A percentile compares a stretch with the other conserved stretches of the same genome.
Evolutionary conservation across 2,329 filamentous ascomycete genomes (phyloP).

Genomic region (Stagonosporopsis cucurbitacearum): DNA sequence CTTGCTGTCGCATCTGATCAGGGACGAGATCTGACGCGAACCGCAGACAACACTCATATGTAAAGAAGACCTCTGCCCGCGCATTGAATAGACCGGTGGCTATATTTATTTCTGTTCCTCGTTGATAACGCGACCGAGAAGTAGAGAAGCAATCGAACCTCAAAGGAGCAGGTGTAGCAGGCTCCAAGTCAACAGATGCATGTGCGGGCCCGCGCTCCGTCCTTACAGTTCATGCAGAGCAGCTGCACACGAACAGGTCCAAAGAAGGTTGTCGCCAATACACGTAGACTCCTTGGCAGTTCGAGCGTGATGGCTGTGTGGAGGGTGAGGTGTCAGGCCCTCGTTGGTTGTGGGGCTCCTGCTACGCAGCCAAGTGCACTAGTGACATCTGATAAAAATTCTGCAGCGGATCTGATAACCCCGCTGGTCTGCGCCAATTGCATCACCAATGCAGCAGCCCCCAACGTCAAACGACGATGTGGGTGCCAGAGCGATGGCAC

Average conservation of each 20-base stretch:
- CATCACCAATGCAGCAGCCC: background rate
- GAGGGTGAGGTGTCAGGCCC: slow-evolving; percentile 3
- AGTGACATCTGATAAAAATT: slow-evolving; percentile 30
- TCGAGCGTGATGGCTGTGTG: background rate
- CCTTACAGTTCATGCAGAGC: background rate
- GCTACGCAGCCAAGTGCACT: slow-evolving; percentile 20
- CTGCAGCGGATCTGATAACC: slow-evolving; percentile 29
- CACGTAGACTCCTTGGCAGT: background rate
- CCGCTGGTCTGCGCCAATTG: slow-evolving; percentile 1
- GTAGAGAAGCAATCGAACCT: background rate
- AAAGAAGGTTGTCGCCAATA: slow-evolving; percentile 7
- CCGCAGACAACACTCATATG: background rate
- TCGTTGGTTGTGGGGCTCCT: background rate
- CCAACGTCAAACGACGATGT: slow-evolving; percentile 13
- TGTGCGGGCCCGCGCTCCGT: slow-evolving; percentile 4
- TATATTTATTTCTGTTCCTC: background rate
- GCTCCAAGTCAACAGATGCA: slow-evolving; percentile 5
- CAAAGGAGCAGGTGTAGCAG: background rate
- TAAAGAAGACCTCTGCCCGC: background rate
- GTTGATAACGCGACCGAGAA: background rate
- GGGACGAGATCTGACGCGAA: background rate
- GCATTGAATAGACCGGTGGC: background rate
- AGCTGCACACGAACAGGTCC: slow-evolving; percentile 3
- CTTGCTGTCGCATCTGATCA: too few species aligned
- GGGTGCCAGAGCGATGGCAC: background rate